phyloP scores from a whole-genome alignment of 2,329 filamentous ascomycete genomes.

The Pseudopithomyces chartarum region DNA sequence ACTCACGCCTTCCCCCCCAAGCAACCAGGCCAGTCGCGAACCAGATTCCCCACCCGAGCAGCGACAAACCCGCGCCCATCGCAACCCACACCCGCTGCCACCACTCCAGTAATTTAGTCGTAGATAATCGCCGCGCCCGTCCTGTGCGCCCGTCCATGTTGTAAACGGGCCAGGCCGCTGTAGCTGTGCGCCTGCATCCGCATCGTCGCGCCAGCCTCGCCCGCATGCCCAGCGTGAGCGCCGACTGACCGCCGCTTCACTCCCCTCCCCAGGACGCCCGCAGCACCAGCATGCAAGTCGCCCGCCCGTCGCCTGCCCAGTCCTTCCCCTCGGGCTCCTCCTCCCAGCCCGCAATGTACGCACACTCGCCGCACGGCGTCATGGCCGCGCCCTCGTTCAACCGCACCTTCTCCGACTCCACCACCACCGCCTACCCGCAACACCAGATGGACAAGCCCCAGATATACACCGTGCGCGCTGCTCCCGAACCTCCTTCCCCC shows the following conservation, averaged over 20 bases:
- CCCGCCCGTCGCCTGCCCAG: constrained; percentile 32
- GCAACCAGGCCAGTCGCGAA: constrained; percentile 15
- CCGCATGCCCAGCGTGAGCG: constrained; percentile 3
- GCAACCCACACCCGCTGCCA: neutral
- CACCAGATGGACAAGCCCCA: constrained; percentile 53
- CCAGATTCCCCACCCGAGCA: constrained; percentile 10
- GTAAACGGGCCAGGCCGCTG: neutral
- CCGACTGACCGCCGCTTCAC: constrained; percentile 16
- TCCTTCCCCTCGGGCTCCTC: constrained; percentile 30
- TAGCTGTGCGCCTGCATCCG: neutral
- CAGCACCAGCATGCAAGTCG: constrained; percentile 39
- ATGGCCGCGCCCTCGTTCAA: constrained; percentile 43
- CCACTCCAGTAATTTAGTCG: no score
- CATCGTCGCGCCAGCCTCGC: neutral
- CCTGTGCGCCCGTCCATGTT: neutral
- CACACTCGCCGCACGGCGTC: constrained; percentile 36
- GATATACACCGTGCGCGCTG: constrained; percentile 54
- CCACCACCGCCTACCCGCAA: constrained; percentile 41
- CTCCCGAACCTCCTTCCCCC: constrained; percentile 74
- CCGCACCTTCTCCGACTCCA: constrained; percentile 46
- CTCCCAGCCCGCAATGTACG: constrained; percentile 41
- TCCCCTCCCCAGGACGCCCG: constrained; percentile 10
- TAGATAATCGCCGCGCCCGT: no score
- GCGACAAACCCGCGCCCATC: neutral
- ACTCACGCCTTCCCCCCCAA: no score